Conservation (phyloP, 192 early-diverging fungal genomes). For the Dissophora globulifera region DNA sequence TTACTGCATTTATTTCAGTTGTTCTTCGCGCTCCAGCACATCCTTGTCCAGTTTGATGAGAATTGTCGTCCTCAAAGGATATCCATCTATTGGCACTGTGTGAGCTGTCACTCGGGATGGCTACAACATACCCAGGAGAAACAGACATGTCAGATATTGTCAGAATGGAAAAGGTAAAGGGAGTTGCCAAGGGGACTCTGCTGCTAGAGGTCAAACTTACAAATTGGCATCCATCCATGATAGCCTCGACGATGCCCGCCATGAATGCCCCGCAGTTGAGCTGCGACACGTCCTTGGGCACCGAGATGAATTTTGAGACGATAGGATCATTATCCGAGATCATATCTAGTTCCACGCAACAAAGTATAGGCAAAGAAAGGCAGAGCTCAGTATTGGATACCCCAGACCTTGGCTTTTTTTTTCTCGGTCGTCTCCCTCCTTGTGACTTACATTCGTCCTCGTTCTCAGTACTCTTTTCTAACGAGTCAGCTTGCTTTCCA, state of each 20-base stretch:
- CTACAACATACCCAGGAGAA: too few species aligned
- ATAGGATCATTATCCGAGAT: slow-evolving; percentile 98
- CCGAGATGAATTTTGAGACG: slow-evolving; percentile 90
- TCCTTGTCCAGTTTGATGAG: slow-evolving; percentile 95
- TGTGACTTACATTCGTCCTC: slow-evolving; percentile 94
- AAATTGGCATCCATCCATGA: slow-evolving; percentile 90
- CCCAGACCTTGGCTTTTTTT: too few species aligned
- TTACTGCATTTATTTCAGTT: slow-evolving; percentile 61
- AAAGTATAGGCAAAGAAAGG: neutral
- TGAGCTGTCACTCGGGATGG: slow-evolving; percentile 92
- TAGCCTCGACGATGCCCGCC: slow-evolving; percentile 96
- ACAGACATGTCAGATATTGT: neutral
- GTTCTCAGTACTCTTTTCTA: slow-evolving; percentile 95
- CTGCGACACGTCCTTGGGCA: slow-evolving; percentile 92
- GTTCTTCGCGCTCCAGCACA: slow-evolving; percentile 80
- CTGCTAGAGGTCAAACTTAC: slow-evolving; percentile 65
- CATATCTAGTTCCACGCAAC: slow-evolving; percentile 80
- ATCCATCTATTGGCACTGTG: slow-evolving; percentile 86
- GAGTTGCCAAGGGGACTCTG: too few species aligned
- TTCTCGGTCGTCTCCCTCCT: too few species aligned
- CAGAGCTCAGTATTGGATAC: too few species aligned
- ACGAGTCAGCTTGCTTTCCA: slow-evolving; percentile 94
- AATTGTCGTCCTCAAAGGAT: slow-evolving; percentile 91
- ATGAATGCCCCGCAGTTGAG: slow-evolving; percentile 96
- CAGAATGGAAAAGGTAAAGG: too few species aligned